Evolutionary conservation across 2,329 filamentous ascomycete genomes (phyloP).

Genomic region (Beauveria medogensis): DNA sequence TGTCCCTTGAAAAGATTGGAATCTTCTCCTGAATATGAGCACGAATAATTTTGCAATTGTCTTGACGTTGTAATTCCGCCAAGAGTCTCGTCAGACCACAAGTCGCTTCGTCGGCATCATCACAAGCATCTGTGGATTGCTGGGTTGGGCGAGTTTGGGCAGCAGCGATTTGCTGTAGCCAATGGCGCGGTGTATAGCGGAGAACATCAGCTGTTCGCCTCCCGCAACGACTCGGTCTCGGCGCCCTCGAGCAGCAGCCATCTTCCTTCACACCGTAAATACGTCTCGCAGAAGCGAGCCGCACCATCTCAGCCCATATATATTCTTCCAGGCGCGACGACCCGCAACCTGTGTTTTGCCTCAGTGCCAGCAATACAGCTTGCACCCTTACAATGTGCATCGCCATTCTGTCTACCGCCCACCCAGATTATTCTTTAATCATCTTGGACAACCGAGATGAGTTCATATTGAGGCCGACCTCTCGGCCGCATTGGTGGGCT

Average conservation of each 20-base stretch:
- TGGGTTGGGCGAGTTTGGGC: constrained; percentile 5
- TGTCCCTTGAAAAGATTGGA: background rate
- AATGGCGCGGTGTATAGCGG: constrained; percentile 4
- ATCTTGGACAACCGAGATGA: constrained; percentile 73
- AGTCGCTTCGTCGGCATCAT: background rate
- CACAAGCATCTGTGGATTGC: background rate
- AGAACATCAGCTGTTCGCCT: constrained; percentile 1
- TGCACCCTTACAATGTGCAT: constrained; percentile 71
- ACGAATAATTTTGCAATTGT: too few species aligned
- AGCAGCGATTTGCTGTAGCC: background rate
- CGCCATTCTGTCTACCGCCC: constrained; percentile 64
- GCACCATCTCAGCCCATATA: background rate
- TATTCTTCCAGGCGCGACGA: background rate
- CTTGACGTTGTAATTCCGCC: background rate
- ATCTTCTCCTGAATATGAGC: too few species aligned
- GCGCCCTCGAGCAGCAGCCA: background rate
- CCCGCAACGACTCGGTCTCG: background rate
- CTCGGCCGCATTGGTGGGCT: constrained; percentile 56
- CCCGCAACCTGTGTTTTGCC: background rate
- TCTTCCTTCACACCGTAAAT: background rate
- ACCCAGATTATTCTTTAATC: constrained; percentile 68
- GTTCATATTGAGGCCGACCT: constrained; percentile 57
- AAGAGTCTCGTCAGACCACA: too few species aligned
- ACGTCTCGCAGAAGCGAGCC: background rate
- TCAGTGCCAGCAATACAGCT: constrained; percentile 35